Base-by-base conservation (phyloP, 1,284 basidiomycete genomes). In the Macrocystidia cucumis region DNA sequence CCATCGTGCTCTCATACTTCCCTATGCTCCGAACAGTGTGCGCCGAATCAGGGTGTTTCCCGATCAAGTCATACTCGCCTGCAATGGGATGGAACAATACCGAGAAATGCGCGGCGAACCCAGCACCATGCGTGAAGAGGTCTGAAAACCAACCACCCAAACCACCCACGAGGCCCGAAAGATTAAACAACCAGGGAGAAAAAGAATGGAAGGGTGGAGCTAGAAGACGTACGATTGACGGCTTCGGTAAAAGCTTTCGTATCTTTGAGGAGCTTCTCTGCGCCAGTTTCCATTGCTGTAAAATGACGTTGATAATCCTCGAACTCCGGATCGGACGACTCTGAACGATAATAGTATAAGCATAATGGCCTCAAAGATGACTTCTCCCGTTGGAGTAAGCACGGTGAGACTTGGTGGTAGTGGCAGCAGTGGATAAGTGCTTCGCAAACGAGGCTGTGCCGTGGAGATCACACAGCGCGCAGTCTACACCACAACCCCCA, bases 261-360 rank as follows among this genome's bases (percentile, higher is more conserved):
- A 54, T 99, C 93, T 63, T 97, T 97, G 47, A 91, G 60, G 42
- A 98, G 68, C 63, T 93, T 93, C 53, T 92, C 91, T 0, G 84
- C 76, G 9, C 88, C 81, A 38, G 75, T 64, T 60, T 98, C 91
- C 47, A 95, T 69, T 5, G 72, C 59, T 11, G 74, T 60, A 56
- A 95, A 95, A 52, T 86, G 78, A 38, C 85, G 72, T 43, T 83
- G 73, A 49, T 78, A 82, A 40, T 89, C 84, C 44, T 89, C 86
- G 60, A 87, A 93, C 57, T 93, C 90, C 17, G 87, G 77, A 65
- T 95, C 91, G 47, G 60, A 68, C 6, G 87, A 90, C 59, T 86
- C 90, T 92, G 54, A 19, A 41, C 39, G 21, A 42, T 21, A 13
- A 23, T 33, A 34, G 34, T 41, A 38, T 32, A 18, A 32, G n/a